Evolutionary conservation across 768 basidiomycete genomes (phyloP), one percentile per base, ranked within the genome.

Genomic region (Russula abietina): DNA sequence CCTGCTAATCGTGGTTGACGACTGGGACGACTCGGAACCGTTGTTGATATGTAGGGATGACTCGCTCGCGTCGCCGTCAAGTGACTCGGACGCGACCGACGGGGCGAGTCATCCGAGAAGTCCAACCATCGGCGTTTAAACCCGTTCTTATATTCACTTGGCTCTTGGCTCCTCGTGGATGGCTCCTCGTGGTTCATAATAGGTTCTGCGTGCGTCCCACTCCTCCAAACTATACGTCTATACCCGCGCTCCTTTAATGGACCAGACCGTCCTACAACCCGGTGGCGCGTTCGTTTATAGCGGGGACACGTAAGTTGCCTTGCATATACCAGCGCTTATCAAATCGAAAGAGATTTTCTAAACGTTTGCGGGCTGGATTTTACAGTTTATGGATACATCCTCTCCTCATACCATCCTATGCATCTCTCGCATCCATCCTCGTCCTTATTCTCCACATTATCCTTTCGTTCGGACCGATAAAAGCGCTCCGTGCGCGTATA

Each of bases 331-430:
- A 22, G n/a, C 41, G 41, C n/a, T 19, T 45, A 46, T 45, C 43
- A 45, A 45, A n/a, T n/a, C 10, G 43, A 45, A 22, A 45, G 16
- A 4, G 41, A 16, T 24, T 48, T 48, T 24, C 48, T 24, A 2
- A 26, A n/a, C 10, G 1, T 26, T 9, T 54, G 28, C 2, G 22
- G 28, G n/a, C 22, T 32, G 38, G 26, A 28, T 26, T 2, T 28
- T 5, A n/a, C 4, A 65, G 66, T 52, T n/a, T 59, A 2, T 66
- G 59, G 66, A 19, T 36, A 41, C 53, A 66, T 32, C 45, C 65
- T 1, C 57, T 66, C 16, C 45, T 66, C 24, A 45, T 66, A 19
- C 66, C 66, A 10, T 61, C 60, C 11, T 62, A 62, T 53, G 41
- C 49, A 45, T 57, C 49, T 7, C 33, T 55, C n/a, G 26, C 38